Base-by-base conservation (phyloP, 2,329 filamentous ascomycete species). In the Fusarium nurragi region DNA sequence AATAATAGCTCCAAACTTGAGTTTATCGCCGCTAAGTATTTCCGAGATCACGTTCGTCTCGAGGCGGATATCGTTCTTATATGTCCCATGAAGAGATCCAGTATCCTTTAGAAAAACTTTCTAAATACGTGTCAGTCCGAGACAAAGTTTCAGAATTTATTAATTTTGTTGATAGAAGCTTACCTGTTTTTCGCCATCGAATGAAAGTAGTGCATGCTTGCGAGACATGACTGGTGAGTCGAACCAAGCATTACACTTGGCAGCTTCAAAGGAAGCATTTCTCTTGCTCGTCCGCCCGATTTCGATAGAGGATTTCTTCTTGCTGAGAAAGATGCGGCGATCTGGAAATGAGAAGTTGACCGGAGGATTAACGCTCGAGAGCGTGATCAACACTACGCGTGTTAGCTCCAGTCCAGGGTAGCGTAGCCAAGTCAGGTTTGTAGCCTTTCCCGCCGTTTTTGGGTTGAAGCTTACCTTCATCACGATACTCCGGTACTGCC, bases 201-300 rank as follows among this genome's bases (percentile, higher is more conserved):
- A 78, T 16, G 71, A 65, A 6, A 89, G 71, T 39, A 84, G 76
- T 16, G 90, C 90, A 76, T 93, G 90, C 12, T 85, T 74, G 40
- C 90, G 82, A 22, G 89, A 92, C 81, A 93, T 89, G 32, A 92
- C 89, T 0, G 89, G 86, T 54, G 86, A 90, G 65, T 91, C 85
- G 57, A 92, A 90, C 82, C 83, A 91, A 16, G 82, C 86, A 74
- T 92, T 93, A 65, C 84, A 75, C 6, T 68, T 62, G 34, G 60
- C 76, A 72, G 67, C 80, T 73, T 65, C 66, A 10, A 77, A 70
- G 4, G 43, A 50, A 46, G 64, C 19, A 66, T 77, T 73, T 55
- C 78, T 70, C 69, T 78, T 81, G 64, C 80, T 83, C 32, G 80
- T 79, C 23, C 82, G 76, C 34, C 83, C 83, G 57, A 84, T 78